Base-by-base conservation (phyloP, 768 basidiomycete genomes). In the Phallus indusiatus region DNA sequence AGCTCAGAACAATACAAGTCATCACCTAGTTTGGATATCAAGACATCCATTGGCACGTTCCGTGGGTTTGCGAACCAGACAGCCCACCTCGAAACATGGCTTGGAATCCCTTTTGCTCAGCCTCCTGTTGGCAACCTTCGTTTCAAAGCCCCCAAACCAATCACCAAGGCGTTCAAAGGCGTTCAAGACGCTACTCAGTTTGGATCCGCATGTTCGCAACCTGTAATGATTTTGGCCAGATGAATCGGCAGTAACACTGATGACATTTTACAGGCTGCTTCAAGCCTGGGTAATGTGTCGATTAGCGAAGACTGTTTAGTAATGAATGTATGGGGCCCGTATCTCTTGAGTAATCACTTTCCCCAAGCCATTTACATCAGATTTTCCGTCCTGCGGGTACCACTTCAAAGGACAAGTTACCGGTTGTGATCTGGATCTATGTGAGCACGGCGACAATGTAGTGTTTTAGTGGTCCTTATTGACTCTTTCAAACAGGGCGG, bases 41-140 rank as follows among this genome's bases (percentile, higher is more conserved):
- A 53, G 4, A 63, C 79, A 10, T 70, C 66, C 9, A 75, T 71
- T 5, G 82, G 82, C 2, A 73, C 69, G 0, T 81, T 81, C 60
- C 75, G 73, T 1, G 82, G 81, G 10, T 61, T 77, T 2, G 48
- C 69, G 0, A 77, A 77, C 50, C 76, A 75, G 7, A 77, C 76
- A 10, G 37, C 34, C 21, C 4, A 35, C 21, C 17, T 56, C 3
- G 79, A 84, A 10, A 64, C 73, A 65, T 86, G 82, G 77, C 73
- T 83, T 12, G 83, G 83, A 1, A 76, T 86, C 34, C 84, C 78
- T 1, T 86, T 74, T 59, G 84, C 82, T 4, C 70, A 77, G 60
- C 74, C 83, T 4, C 85, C 85, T 0, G 62, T 81, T 0, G 83
- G 82, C 1, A 42, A 64, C 6, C 73, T 85, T 47, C 76, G 84